Evolutionary conservation across 2,329 filamentous ascomycete genomes (phyloP).

Genomic region (Trichophyton simii): DNA sequence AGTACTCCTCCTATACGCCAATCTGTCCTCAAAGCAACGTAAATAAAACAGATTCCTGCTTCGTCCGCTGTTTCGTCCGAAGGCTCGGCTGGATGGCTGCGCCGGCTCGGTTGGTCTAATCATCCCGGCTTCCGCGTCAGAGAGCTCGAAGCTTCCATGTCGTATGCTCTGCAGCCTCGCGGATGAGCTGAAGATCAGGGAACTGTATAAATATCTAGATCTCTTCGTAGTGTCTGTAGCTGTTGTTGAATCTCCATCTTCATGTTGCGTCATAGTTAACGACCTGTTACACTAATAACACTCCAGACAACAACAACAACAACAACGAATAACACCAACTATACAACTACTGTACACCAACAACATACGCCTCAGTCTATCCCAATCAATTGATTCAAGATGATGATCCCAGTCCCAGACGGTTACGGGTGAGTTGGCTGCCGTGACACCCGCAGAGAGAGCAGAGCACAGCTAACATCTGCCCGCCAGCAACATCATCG

Average conservation of each 20-base stretch:
- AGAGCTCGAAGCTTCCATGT: not conserved
- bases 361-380: not conserved
- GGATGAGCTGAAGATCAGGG: not conserved
- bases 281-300: too few relatives aligned
- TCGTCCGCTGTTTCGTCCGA: not conserved
- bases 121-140: not conserved
- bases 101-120: not conserved
- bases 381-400: not conserved
- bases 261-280: too few relatives aligned
- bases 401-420: conserved; percentile 24
- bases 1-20: too few relatives aligned
- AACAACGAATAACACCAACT: not conserved
- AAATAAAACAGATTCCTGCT: not conserved
- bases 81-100: not conserved
- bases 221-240: too few relatives aligned
- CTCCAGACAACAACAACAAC: too few relatives aligned
- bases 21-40: too few relatives aligned
- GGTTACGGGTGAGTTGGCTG: conserved; percentile 35
- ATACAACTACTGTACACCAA: too few relatives aligned
- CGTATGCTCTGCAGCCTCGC: not conserved
- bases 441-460: not conserved
- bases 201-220: too few relatives aligned
- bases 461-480: not conserved
- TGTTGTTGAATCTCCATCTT: too few relatives aligned
- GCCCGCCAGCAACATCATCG: conserved; percentile 43